These are phyloP conservation scores for Rugosomyces carneus DNA, from an alignment of 1,284 basidiomycete genomes.

Conservation along the genomic window DNA sequence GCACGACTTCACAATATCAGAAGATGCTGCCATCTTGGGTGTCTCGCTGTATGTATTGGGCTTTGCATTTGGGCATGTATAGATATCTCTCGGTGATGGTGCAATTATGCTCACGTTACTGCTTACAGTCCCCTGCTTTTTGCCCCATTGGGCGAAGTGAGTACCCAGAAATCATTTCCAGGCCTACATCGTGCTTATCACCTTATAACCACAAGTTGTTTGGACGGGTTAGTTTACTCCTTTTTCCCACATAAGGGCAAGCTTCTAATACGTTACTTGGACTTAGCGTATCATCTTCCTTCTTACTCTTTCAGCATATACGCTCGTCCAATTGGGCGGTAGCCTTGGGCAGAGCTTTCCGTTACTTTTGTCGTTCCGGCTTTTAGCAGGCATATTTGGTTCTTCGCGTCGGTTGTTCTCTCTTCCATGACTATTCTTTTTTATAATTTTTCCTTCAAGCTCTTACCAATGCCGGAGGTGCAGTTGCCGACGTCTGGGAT, in stretches of 20 bases:
- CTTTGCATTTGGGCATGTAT: slow-evolving; percentile 36
- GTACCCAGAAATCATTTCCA: slow-evolving; percentile 12
- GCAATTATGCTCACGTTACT: slow-evolving; percentile 4
- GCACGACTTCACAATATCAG: slow-evolving; percentile 42
- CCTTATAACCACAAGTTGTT: slow-evolving; percentile 16
- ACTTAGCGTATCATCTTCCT: slow-evolving; percentile 47
- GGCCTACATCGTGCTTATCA: neutral
- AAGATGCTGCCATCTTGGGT: slow-evolving; percentile 52
- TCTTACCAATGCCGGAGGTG: slow-evolving; percentile 56
- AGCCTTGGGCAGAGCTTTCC: slow-evolving; percentile 52
- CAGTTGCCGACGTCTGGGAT: slow-evolving; percentile 57
- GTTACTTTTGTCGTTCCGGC: slow-evolving; percentile 53
- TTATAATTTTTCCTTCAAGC: slow-evolving; percentile 27
- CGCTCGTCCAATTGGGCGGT: slow-evolving; percentile 59
- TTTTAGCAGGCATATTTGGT: slow-evolving; percentile 56
- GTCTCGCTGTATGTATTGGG: slow-evolving; percentile 57
- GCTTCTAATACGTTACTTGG: slow-evolving; percentile 20
- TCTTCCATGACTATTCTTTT: neutral
- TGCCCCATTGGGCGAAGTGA: slow-evolving; percentile 58
- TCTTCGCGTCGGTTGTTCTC: slow-evolving; percentile 39
- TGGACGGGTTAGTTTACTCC: slow-evolving; percentile 16
- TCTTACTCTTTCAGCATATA: slow-evolving; percentile 50
- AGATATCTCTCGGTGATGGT: neutral
- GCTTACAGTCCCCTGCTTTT: slow-evolving; percentile 46
- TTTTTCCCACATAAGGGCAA: slow-evolving; percentile 17